Evolutionary conservation across 768 basidiomycete species (phyloP).

Genomic region (Trametes punicea): DNA sequence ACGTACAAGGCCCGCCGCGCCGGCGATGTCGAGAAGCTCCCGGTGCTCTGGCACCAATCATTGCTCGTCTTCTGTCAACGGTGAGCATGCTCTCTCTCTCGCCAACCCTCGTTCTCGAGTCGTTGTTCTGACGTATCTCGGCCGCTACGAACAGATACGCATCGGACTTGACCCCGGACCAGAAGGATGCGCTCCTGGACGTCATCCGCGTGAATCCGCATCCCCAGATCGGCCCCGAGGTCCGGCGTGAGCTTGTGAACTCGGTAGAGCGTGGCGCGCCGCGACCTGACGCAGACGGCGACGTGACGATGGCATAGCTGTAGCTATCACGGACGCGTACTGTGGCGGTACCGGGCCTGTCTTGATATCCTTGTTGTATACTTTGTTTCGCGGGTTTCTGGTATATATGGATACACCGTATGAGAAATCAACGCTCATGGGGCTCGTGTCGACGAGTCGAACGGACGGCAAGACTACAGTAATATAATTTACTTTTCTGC

Average conservation of each 20-base stretch:
- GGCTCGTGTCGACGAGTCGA: neutral
- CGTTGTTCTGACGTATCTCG: neutral
- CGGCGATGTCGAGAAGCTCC: constrained; percentile 75
- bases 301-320: constrained; percentile 32
- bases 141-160: constrained; percentile 64
- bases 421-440: neutral
- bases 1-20: constrained; percentile 71
- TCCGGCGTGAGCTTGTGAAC: constrained; percentile 85
- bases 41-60: constrained; percentile 99
- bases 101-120: too few species aligned
- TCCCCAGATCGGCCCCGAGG: constrained; percentile 83
- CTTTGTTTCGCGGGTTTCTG: neutral
- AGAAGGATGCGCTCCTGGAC: constrained; percentile 95
- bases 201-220: constrained; percentile 86
- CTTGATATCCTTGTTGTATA: constrained; percentile 1
- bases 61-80: constrained; percentile 91
- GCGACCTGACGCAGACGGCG: constrained; percentile 58
- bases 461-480: neutral
- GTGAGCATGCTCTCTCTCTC: constrained; percentile 38
- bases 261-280: constrained; percentile 85
- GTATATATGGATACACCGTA: neutral
- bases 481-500: constrained; percentile 11
- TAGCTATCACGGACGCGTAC: neutral
- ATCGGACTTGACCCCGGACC: constrained; percentile 91
- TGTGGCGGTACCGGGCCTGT: neutral